phyloP scores from a whole-genome alignment of 73 alveolate genomes.

The Paramecium tetraurelia region DNA sequence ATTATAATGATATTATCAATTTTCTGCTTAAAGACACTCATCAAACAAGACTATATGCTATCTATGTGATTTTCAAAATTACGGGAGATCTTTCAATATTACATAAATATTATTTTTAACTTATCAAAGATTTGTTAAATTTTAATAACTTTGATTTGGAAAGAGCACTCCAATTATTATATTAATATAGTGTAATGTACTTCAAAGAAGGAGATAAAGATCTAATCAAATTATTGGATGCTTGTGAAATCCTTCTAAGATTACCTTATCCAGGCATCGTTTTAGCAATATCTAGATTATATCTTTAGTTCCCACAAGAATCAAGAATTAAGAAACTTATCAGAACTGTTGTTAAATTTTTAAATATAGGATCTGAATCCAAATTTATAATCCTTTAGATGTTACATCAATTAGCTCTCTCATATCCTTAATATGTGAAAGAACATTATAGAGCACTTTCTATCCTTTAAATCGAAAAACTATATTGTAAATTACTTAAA shows the following conservation, averaged over 20 bases:
- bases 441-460: slow-evolving; percentile 22
- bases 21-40: slow-evolving; percentile 26
- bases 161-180: neutral
- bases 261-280: slow-evolving; percentile 24
- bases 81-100: neutral
- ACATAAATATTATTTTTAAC: neutral
- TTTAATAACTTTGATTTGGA: neutral
- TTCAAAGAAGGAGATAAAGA: neutral
- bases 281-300: neutral
- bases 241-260: neutral
- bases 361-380: slow-evolving; percentile 30
- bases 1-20: neutral
- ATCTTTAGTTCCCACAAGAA: neutral
- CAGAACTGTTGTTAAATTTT: neutral
- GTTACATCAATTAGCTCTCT: neutral
- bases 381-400: neutral
- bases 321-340: neutral
- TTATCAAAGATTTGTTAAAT: neutral
- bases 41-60: neutral
- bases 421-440: neutral
- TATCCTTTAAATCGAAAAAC: neutral
- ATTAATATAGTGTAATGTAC: neutral
- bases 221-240: neutral
- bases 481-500: slow-evolving; percentile 32
- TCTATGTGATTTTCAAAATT: neutral